These are phyloP conservation scores for Neoboletus subvelutipes DNA, from an alignment of 768 basidiomycete species.

Conservation along the genomic window DNA sequence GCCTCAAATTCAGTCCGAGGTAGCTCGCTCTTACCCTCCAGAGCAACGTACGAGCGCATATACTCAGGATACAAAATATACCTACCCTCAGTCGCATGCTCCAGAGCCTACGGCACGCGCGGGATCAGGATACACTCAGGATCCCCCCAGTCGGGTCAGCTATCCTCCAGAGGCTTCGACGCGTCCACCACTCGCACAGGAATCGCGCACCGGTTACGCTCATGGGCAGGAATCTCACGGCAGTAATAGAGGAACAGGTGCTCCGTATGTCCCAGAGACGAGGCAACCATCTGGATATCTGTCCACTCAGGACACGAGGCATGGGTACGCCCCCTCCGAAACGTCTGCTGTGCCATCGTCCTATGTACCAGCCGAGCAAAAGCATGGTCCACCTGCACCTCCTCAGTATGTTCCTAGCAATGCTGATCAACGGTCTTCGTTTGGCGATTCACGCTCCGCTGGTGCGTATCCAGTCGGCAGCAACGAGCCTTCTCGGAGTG, in stretches of 20 bases:
- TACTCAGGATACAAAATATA: slow-evolving; percentile 23
- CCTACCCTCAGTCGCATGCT: slow-evolving; percentile 22
- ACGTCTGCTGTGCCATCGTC: slow-evolving; percentile 9
- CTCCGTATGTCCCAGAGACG: slow-evolving; percentile 17
- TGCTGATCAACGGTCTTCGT: slow-evolving; percentile 18
- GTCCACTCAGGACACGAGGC: slow-evolving; percentile 22
- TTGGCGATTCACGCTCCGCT: slow-evolving; percentile 24
- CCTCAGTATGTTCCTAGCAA: slow-evolving; percentile 19
- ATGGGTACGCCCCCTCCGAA: slow-evolving; percentile 21
- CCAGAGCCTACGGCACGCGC: slow-evolving; percentile 18
- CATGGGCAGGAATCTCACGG: slow-evolving; percentile 22
- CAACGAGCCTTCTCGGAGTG: slow-evolving; percentile 12
- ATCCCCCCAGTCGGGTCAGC: slow-evolving; percentile 13
- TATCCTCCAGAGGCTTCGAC: slow-evolving; percentile 18
- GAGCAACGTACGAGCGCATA: slow-evolving; percentile 24
- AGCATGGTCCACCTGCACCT: slow-evolving; percentile 13
- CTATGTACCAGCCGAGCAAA: slow-evolving; percentile 22
- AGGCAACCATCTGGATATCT: slow-evolving; percentile 22
- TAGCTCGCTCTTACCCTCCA: slow-evolving; percentile 16
- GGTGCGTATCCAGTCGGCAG: slow-evolving; percentile 14
- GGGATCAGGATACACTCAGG: slow-evolving; percentile 14
- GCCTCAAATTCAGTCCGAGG: slow-evolving; percentile 16
- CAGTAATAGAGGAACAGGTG: slow-evolving; percentile 3
- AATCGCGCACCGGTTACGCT: slow-evolving; percentile 16
- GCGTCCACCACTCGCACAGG: slow-evolving; percentile 17